Percentiles rank a stretch among this genome's conserved stretches.
Conservation (phyloP, 331 rosid genomes). For the Dryas integrifolia region DNA sequence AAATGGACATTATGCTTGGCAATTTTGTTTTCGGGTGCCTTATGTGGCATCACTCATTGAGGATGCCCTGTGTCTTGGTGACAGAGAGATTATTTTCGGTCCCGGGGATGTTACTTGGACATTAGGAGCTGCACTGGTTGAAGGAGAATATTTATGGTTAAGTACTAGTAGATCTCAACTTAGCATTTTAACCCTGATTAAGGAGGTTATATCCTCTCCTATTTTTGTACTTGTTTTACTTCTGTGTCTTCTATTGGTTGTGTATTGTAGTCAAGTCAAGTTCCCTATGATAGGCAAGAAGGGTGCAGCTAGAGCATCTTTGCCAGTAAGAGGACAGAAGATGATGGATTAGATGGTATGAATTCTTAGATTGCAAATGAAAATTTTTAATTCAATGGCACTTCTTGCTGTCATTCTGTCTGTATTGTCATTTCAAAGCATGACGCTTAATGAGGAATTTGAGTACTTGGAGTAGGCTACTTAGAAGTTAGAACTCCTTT, state of each 20-base stretch:
- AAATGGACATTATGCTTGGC: constrained; percentile 43
- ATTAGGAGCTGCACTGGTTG: constrained; percentile 76
- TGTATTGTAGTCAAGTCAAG: constrained; percentile 59
- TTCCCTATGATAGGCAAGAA: constrained; percentile 66
- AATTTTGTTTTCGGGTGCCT: constrained; percentile 73
- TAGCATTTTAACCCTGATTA: constrained; percentile 34
- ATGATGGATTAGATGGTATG: constrained; percentile 2
- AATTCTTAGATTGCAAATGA: not conserved
- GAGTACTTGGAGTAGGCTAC: too few species aligned
- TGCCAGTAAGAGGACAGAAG: constrained; percentile 31
- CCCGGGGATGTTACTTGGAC: constrained; percentile 92
- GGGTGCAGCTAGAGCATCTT: constrained; percentile 37
- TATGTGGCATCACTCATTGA: constrained; percentile 79
- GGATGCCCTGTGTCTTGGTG: constrained; percentile 60
- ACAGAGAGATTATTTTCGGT: constrained; percentile 64
- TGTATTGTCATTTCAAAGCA: too few species aligned
- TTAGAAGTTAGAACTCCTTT: too few species aligned
- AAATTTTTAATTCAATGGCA: not conserved
- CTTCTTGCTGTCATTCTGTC: too few species aligned
- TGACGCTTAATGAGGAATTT: too few species aligned
- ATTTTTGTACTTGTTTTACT: constrained; percentile 57
- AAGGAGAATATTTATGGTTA: constrained; percentile 49
- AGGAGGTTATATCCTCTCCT: constrained; percentile 47
- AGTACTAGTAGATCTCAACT: constrained; percentile 28
- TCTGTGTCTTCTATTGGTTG: constrained; percentile 51